Evolutionary conservation across 176 grass and related monocot species (phyloP), one percentile per base, ranked within the genome.

Genomic region (Canna indica): DNA sequence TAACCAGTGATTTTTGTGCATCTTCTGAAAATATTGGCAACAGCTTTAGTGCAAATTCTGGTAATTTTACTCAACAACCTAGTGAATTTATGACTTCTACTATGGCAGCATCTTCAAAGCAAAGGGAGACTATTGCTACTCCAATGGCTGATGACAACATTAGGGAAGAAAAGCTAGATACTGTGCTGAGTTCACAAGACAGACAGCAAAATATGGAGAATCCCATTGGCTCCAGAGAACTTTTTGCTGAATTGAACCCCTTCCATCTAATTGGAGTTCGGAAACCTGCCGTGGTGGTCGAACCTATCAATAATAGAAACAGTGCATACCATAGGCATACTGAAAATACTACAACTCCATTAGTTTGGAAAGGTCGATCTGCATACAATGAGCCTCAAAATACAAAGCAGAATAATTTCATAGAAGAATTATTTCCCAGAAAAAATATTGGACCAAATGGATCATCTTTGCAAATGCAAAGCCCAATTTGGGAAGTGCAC

Each of bases 191-290:
- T n/a, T n/a, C n/a, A n/a, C n/a, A 79, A 69, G 77, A 88, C 64
- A 79, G 88, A 90, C 63, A n/a, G n/a, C n/a, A n/a, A n/a, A n/a
- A n/a, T n/a, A n/a, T n/a, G n/a, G n/a, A n/a, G n/a, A n/a, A n/a
- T n/a, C n/a, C n/a, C n/a, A n/a, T n/a, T n/a, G n/a, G n/a, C n/a
- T n/a, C n/a, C n/a, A n/a, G n/a, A n/a, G n/a, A n/a, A n/a, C 83
- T 93, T 58, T 99, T 99, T 93, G 94, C 94, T 27, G 94, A 99
- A 32, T 78, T 99, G 76, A 99, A 99, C 75, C 94, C 94, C 71
- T 88, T 99, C 64, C 74, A 76, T 6, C 77, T 56, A 76, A 74
- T 46, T 73, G 77, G 79, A 32, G 46, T 56, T 59, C 81, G 79
- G 29, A 85, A 80, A 75, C 66, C 30, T 27, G 68, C 79, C 78